A percentile compares a stretch with the other conserved stretches of the same genome.
Conservation (phyloP, 2,329 filamentous ascomycete species). For the Pyrenophora tritici-repentis region DNA sequence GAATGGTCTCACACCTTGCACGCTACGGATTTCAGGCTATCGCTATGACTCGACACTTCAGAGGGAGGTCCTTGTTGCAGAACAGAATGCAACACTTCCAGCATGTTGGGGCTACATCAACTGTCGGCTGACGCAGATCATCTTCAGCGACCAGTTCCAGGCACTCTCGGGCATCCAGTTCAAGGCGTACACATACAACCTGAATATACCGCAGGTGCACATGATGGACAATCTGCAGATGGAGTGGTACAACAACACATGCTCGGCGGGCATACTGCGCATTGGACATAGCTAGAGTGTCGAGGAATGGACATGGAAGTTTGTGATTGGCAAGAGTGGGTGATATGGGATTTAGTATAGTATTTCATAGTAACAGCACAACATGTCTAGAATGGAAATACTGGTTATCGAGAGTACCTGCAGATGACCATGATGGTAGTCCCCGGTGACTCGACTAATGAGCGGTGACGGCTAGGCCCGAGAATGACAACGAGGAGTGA, state of each 20-base stretch:
- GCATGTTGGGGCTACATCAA: constrained; percentile 48
- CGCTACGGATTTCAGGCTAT: constrained; percentile 54
- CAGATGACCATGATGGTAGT: constrained; percentile 19
- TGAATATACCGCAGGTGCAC: constrained; percentile 48
- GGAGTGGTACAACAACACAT: constrained; percentile 57
- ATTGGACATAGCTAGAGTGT: constrained; percentile 34
- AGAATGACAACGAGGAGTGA: constrained; percentile 4
- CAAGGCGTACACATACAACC: constrained; percentile 50
- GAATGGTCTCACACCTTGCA: constrained; percentile 46
- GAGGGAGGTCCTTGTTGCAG: constrained; percentile 43
- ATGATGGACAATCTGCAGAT: constrained; percentile 57
- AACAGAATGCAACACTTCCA: constrained; percentile 49
- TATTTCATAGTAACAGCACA: constrained; percentile 5
- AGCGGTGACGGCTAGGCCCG: constrained; percentile 2
- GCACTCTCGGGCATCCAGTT: constrained; percentile 56
- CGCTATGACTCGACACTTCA: constrained; percentile 46
- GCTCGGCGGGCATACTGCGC: constrained; percentile 51
- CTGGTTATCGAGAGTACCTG: constrained; percentile 2
- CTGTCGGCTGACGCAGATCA: constrained; percentile 53
- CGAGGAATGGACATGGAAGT: not conserved
- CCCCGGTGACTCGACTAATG: constrained; percentile 17
- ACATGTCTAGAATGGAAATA: constrained; percentile 6
- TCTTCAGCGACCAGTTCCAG: constrained; percentile 48
- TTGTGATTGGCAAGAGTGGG: not conserved
- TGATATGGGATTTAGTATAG: constrained; percentile 13